Base-by-base conservation (phyloP, 768 basidiomycete genomes). In the Boletus subparvulus region DNA sequence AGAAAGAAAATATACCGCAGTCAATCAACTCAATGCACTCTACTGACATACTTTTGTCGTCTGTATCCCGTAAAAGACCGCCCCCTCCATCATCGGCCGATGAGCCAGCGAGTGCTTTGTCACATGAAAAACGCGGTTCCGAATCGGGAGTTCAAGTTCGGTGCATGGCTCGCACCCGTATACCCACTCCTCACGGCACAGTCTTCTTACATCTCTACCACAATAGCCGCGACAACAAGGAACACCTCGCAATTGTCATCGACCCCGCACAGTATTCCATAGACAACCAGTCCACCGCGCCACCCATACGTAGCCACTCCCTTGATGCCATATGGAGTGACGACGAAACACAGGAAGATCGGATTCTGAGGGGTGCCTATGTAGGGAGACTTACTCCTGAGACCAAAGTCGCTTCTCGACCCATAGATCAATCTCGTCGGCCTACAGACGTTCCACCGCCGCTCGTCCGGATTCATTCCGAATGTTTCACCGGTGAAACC, bases 401-500 rank as follows among this genome's bases (percentile, higher is more conserved):
- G 1, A 80, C 82, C 0, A 80, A 75, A 50, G 68, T 69, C 30
- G 72, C 80, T 4, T 84, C 82, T 12, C 69, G 68, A 49, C 66
- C 73, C n/a, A 47, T 69, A 57, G 52, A 54, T 33, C 58, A 60
- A 52, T 58, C 61, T 28, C 50, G 51, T 39, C 32, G 37, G 33
- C 46, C 51, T 11, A 12, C 52, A 24, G 63, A 77, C 54, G 69
- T 87, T 36, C 89, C 89, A 2, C 74, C 87, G 0, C 94, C 97
- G 0, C 83, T 98, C 50, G 86, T 99, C 43, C 87, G 97, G 39
- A 93, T 99, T 49, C 97, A 99, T 73, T 97, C 94, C 30, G 97
- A 99, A 72, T 99, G 97, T 72, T 98, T 94, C 75, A 99, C 97
- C 0, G 97, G 97, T 30, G 97, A 98, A 73, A 98, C 95, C 9